Evolutionary conservation across 2,329 filamentous ascomycete species (phyloP), one percentile per base, ranked within the genome.

Genomic region (Gnomoniopsis sp.): DNA sequence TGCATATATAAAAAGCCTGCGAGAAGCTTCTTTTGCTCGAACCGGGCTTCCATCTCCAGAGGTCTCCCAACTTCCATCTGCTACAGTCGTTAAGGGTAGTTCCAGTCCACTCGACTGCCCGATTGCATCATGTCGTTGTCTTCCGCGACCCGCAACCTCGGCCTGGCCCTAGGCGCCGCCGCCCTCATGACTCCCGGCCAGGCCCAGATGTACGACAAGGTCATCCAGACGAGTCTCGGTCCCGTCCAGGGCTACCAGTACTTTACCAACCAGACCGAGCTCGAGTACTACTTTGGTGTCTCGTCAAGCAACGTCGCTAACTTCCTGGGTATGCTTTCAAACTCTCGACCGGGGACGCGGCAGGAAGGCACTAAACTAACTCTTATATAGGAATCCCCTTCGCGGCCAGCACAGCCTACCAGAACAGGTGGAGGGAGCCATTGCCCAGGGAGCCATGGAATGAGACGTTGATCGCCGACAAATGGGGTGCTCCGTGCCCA

Each of bases 371-470:
- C 26, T 4, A 4, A 8, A 4, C 26, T 30, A 30, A 30, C 26
- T 4, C 26, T 30, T 30, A 8, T 4, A 30, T 30, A 30, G 26
- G 26, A 30, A 30, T 58, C 15, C 56, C 56, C 2, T 58, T 58
- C 23, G 56, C 50, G 10, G 56, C 56, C n/a, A 43, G 43, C 26
- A 58, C 56, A 11, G 44, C 49, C 14, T 58, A 58, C 50, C 50
- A 58, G 50, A 58, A 58, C 46, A 50, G 56, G 14, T 58, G 56
- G 56, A 58, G 36, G 46, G n/a, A 50, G 1, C 56, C 56, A 1
- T 49, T 49, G 52, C 56, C 56, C 6, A 52, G 19, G 15, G 34
- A 49, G 19, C 46, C 63, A 6, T 66, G 64, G 65, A 66, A 66
- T 50, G 50, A 60, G 26, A 64, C 64, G 26, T 55, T 61, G 22